Conservation (phyloP, 2,329 filamentous ascomycete genomes). For the Cladosporium sphaerospermum region DNA sequence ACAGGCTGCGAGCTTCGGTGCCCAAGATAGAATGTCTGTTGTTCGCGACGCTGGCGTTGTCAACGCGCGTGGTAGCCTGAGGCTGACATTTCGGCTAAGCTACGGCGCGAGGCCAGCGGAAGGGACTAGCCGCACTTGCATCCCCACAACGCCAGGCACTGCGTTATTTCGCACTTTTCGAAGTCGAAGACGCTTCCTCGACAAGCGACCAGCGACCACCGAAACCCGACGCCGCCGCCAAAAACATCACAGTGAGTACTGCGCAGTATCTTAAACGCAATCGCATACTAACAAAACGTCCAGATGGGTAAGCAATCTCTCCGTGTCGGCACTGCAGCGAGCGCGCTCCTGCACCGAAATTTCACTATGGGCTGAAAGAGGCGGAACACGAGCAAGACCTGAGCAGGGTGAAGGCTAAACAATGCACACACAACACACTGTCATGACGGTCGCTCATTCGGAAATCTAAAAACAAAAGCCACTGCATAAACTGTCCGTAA, state of each 20-base stretch:
- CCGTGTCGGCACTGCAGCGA: slow-evolving; percentile 16
- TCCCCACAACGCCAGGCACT: slow-evolving; percentile 12
- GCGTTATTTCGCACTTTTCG: slow-evolving; percentile 9
- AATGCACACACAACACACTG: background rate
- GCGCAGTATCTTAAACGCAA: background rate
- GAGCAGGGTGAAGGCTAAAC: slow-evolving; percentile 4
- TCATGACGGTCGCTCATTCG: slow-evolving; percentile 5
- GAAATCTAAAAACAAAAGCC: background rate
- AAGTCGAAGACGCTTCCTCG: slow-evolving; percentile 5
- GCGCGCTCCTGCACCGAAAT: slow-evolving; percentile 13
- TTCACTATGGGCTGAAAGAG: slow-evolving; percentile 24
- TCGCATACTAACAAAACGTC: slow-evolving; percentile 24
- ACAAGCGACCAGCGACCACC: slow-evolving; percentile 15
- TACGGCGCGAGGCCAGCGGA: background rate
- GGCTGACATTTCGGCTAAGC: background rate
- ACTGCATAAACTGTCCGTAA: slow-evolving; percentile 22
- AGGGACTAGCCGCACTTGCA: slow-evolving; percentile 6
- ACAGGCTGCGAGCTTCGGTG: slow-evolving; percentile 29
- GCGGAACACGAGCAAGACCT: slow-evolving; percentile 14
- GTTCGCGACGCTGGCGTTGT: background rate
- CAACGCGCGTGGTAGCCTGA: background rate
- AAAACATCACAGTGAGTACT: slow-evolving; percentile 23
- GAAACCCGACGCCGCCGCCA: slow-evolving; percentile 9
- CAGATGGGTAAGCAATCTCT: slow-evolving; percentile 55
- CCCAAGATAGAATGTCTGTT: background rate